These are phyloP conservation scores for Aotearoamyces nothofagi DNA, from an alignment of 2,329 filamentous ascomycete species.

Conservation along the genomic window DNA sequence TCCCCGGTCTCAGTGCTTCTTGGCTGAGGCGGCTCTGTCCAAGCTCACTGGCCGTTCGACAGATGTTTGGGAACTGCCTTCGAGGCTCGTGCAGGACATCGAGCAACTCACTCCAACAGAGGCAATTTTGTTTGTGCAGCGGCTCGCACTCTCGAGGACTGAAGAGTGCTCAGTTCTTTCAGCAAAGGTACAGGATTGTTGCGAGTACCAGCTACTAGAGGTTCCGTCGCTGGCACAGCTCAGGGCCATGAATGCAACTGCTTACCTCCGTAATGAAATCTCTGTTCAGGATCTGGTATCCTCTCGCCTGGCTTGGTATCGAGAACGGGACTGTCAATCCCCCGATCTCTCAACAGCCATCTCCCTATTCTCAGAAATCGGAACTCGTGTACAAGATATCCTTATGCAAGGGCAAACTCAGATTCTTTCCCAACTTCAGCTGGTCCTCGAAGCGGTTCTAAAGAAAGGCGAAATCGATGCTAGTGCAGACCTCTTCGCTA, in stretches of 20 bases:
- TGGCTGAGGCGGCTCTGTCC: constrained; percentile 22
- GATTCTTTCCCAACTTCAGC: constrained; percentile 16
- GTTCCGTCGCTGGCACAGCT: constrained; percentile 23
- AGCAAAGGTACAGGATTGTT: constrained; percentile 18
- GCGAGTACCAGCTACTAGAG: constrained; percentile 22
- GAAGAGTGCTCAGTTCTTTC: constrained; percentile 12
- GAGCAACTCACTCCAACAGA: constrained; percentile 25
- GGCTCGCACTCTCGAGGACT: constrained; percentile 6
- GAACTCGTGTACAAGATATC: constrained; percentile 10
- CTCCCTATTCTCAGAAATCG: constrained; percentile 23
- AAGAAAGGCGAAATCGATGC: constrained; percentile 23
- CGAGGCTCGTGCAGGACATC: constrained; percentile 25
- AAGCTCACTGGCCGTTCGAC: constrained; percentile 19
- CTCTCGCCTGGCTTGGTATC: constrained; percentile 26
- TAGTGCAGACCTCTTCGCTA: constrained; percentile 36
- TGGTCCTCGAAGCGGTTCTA: constrained; percentile 15
- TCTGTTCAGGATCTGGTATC: constrained; percentile 21
- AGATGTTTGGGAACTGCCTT: constrained; percentile 11
- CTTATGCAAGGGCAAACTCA: constrained; percentile 7
- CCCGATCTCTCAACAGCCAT: constrained; percentile 21
- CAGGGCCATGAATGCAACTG: constrained; percentile 22
- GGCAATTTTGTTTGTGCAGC: constrained; percentile 22
- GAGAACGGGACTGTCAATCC: constrained; percentile 21
- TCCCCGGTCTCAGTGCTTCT: constrained; percentile 19
- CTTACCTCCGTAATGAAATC: constrained; percentile 25